Conservation (phyloP, 305 asterid genomes). For the Andrographis paniculata region DNA sequence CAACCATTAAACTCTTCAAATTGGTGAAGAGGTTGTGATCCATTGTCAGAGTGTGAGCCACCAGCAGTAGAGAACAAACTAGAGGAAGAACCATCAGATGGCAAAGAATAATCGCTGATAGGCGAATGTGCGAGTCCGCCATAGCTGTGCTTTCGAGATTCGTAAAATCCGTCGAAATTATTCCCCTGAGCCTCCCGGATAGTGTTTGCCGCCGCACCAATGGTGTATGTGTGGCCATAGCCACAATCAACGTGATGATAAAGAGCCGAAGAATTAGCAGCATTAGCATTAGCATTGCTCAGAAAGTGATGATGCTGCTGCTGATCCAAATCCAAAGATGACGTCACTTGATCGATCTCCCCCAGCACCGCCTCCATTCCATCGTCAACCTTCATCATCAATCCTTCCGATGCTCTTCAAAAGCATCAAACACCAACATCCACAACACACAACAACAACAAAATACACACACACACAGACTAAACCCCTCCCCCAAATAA, state of each 20-base stretch:
- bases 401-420: slow-evolving; percentile 20
- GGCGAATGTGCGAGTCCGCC: slow-evolving; percentile 49
- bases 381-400: slow-evolving; percentile 46
- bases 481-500: no score
- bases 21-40: slow-evolving; percentile 43
- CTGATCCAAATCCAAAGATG: slow-evolving; percentile 31
- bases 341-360: slow-evolving; percentile 72
- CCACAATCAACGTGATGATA: neutral
- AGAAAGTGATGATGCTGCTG: no score
- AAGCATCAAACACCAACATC: neutral
- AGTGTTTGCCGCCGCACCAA: slow-evolving; percentile 4
- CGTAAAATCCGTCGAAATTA: slow-evolving; percentile 25
- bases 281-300: no score
- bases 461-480: no score
- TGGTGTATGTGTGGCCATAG: slow-evolving; percentile 14
- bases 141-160: slow-evolving; percentile 26
- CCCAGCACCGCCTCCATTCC: slow-evolving; percentile 66
- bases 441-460: slow-evolving; percentile 2
- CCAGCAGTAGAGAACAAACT: slow-evolving; percentile 46
- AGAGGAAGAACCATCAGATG: slow-evolving; percentile 58
- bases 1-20: slow-evolving; percentile 31
- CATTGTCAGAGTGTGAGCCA: slow-evolving; percentile 38
- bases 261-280: neutral
- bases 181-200: slow-evolving; percentile 5
- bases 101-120: slow-evolving; percentile 49